Evolutionary conservation across 164 flowering plant genomes (phyloP).

Genomic region (Malania oleifera): DNA sequence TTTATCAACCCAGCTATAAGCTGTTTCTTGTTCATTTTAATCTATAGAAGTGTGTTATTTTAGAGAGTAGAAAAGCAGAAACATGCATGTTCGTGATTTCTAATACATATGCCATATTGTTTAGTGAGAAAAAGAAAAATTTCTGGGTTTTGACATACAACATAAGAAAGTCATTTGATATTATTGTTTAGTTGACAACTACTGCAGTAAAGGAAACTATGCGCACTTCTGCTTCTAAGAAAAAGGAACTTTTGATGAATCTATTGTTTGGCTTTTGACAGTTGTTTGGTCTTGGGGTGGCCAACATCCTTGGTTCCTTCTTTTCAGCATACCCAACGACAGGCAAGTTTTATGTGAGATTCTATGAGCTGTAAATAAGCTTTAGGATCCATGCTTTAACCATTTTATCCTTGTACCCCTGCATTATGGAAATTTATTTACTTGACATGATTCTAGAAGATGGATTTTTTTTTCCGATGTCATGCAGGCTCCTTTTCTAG

Average conservation of each 20-base stretch:
- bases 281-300: conserved; percentile 97
- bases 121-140: too few species aligned
- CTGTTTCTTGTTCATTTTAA: too few species aligned
- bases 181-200: too few species aligned
- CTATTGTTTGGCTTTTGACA: conserved; percentile 26
- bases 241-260: background rate
- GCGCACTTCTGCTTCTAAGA: too few species aligned
- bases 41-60: too few species aligned
- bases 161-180: too few species aligned
- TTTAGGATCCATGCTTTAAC: background rate
- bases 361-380: background rate
- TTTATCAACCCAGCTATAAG: too few species aligned
- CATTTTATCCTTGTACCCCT: background rate
- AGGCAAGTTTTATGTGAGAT: conserved; percentile 39
- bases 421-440: background rate
- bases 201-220: background rate
- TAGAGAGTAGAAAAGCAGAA: too few species aligned
- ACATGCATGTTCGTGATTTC: too few species aligned
- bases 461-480: conserved; percentile 11
- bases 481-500: conserved; percentile 94
- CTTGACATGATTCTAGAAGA: conserved; percentile 2
- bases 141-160: too few species aligned
- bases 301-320: conserved; percentile 88
- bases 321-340: conserved; percentile 90
- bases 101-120: too few species aligned